Percentiles rank a stretch among this genome's conserved stretches.
Conservation (phyloP, 352 stramenopile genomes). For the Phytopythium mirpurense region DNA sequence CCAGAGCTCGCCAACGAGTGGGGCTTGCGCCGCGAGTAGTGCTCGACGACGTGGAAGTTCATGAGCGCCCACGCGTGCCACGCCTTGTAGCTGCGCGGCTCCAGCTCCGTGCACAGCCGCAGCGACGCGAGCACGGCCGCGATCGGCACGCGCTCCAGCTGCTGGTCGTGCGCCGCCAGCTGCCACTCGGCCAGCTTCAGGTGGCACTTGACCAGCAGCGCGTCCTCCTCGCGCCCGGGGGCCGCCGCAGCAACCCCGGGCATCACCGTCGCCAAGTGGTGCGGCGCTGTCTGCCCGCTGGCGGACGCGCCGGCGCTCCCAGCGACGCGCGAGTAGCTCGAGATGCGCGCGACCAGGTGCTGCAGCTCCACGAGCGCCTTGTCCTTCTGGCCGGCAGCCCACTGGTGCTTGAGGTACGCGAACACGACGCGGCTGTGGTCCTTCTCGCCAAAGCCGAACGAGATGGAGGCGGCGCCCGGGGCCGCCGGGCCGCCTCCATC, state of each 20-base stretch:
- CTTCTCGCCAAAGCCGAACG: conserved; percentile 78
- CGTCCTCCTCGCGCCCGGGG: conserved; percentile 44
- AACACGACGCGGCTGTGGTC: conserved; percentile 92
- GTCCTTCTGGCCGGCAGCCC: conserved; percentile 84
- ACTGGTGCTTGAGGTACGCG: conserved; percentile 95
- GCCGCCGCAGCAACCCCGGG: conserved; percentile 18
- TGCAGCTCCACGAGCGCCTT: conserved; percentile 87
- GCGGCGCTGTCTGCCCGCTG: too few relatives aligned
- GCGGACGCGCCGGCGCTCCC: too few relatives aligned
- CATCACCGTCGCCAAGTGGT: conserved; percentile 16
- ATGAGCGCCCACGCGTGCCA: conserved; percentile 97
- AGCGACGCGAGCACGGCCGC: conserved; percentile 61
- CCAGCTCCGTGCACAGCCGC: conserved; percentile 59
- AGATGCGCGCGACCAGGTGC: conserved; percentile 73
- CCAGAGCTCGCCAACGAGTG: too few relatives aligned
- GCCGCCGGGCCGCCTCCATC: conserved; percentile 44
- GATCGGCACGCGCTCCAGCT: conserved; percentile 76
- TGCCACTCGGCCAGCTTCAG: conserved; percentile 86
- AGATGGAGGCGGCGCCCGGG: too few relatives aligned
- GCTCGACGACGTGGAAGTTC: conserved; percentile 95
- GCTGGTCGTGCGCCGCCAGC: conserved; percentile 71
- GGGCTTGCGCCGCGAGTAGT: conserved; percentile 58
- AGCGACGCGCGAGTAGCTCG: conserved; percentile 21
- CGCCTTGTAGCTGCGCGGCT: conserved; percentile 79
- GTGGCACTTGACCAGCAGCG: conserved; percentile 79